Base-by-base conservation (phyloP, 2,329 filamentous ascomycete species). In the Emergomyces africanus region DNA sequence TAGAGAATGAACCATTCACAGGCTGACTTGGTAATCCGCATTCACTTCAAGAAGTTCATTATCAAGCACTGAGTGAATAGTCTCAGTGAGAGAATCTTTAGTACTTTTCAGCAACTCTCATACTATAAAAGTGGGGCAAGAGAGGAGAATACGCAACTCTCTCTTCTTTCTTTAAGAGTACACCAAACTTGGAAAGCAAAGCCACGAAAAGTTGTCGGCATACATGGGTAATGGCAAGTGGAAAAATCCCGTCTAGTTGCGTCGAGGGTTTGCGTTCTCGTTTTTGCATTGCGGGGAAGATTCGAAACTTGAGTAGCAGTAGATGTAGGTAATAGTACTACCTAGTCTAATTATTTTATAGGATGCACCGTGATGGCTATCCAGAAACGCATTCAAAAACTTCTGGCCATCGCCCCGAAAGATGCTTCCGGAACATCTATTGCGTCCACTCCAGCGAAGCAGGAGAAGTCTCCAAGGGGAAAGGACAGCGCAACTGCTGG, bases 191-290 rank as follows among this genome's bases (percentile, higher is more conserved):
- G 35, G 25, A 23, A 66, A 65, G 28, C 18, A 62, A 18, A 64
- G 67, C 25, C 56, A 60, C 42, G n/a, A 59, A 9, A 62, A 60
- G 0, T 30, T 68, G 8, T 66, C 67, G 0, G 51, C 63, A 5
- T 63, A 60, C 33, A 66, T 68, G 65, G 66, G 66, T 2, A 33
- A 23, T 39, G 56, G 44, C 50, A 57, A 35, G 56, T 25, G 23
- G 20, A 25, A 4, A 20, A n/a, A 33, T 33, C 48, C 4, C 3
- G 18, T 20, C 48, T 12, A 50, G 44, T 25, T 25, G 23, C 1
- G 12, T 14, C 10, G 10, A 15, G 9, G 33, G 9, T 5, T 9
- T 35, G 33, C 12, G 5, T 48, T 28, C 50, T 41, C 20, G 5
- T 51, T 23, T 46, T 57, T 3, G 35, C 12, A 39, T 23, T 3